phyloP scores from a whole-genome alignment of 1,284 basidiomycete species.

The Moesziomyces sp. region DNA sequence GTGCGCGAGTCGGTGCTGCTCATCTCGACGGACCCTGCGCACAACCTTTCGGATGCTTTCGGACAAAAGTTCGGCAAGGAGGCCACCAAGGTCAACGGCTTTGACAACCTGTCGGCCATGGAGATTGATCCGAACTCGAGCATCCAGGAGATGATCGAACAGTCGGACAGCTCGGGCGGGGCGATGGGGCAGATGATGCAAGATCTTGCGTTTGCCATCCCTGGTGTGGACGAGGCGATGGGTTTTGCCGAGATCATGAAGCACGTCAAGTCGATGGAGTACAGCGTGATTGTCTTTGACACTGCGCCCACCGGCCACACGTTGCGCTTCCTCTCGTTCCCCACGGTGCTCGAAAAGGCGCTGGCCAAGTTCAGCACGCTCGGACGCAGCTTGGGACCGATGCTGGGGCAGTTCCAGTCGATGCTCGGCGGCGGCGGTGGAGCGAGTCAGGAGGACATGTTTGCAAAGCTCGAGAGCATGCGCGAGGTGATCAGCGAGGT shows the following conservation, averaged over 20 bases:
- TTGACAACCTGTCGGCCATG: slow-evolving; percentile 97
- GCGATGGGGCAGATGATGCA: slow-evolving; percentile 99
- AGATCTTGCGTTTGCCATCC: slow-evolving; percentile 97
- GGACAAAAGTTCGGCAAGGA: slow-evolving; percentile 99
- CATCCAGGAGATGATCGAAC: slow-evolving; percentile 98
- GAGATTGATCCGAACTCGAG: slow-evolving; percentile 98
- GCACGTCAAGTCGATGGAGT: slow-evolving; percentile 99
- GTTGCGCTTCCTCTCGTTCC: slow-evolving; percentile 96
- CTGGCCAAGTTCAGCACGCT: slow-evolving; percentile 92
- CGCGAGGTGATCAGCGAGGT: slow-evolving; percentile 96
- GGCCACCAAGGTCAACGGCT: slow-evolving; percentile 98
- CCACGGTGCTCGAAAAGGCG: slow-evolving; percentile 95
- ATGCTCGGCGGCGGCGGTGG: slow-evolving; percentile 88
- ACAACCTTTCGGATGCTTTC: slow-evolving; percentile 98
- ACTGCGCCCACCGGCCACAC: slow-evolving; percentile 99
- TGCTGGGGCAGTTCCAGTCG: slow-evolving; percentile 81
- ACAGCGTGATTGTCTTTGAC: slow-evolving; percentile 98
- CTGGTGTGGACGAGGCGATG: slow-evolving; percentile 99
- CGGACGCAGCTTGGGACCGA: slow-evolving; percentile 92
- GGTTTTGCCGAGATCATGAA: slow-evolving; percentile 99
- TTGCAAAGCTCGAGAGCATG: slow-evolving; percentile 97
- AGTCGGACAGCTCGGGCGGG: slow-evolving; percentile 81
- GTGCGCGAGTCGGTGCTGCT: slow-evolving; percentile 65
- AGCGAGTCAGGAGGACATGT: slow-evolving; percentile 78
- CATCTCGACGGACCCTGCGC: slow-evolving; percentile 92